A percentile compares a stretch with the other conserved stretches of the same genome.
These are phyloP conservation scores for Hanseniaspora lachancei DNA, from an alignment of 805 yeast genomes.

Conservation along the genomic window DNA sequence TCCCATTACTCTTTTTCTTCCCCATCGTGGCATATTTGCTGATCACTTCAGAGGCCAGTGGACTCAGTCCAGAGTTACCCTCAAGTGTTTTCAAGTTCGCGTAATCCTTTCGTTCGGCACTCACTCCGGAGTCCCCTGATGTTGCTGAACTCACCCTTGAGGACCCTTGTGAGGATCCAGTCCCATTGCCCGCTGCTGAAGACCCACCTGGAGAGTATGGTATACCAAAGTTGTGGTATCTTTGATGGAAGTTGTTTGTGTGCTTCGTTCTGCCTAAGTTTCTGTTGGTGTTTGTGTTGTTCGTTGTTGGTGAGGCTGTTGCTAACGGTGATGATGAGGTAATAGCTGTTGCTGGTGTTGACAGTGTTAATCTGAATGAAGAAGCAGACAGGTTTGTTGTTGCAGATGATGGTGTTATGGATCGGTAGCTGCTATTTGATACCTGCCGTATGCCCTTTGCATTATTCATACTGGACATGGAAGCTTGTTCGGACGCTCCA, in stretches of 20 bases:
- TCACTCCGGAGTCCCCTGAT: background rate
- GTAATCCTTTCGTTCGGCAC: background rate
- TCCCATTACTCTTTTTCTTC: background rate
- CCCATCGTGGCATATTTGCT: slow-evolving; percentile 1
- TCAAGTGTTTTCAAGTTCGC: background rate
- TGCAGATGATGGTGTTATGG: slow-evolving; percentile 8
- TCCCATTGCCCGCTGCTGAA: background rate
- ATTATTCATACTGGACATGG: background rate
- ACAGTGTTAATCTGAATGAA: background rate
- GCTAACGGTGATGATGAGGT: background rate
- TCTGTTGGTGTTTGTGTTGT: background rate
- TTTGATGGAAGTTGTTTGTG: background rate
- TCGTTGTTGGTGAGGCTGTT: background rate
- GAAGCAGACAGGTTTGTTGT: background rate
- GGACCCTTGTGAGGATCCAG: background rate
- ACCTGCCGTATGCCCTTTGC: background rate
- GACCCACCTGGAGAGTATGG: slow-evolving; percentile 5
- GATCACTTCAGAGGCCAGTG: background rate
- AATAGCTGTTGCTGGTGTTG: background rate
- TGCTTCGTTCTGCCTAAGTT: background rate
- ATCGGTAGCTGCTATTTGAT: slow-evolving; percentile 6
- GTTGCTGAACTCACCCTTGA: background rate
- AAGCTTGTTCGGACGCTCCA: background rate
- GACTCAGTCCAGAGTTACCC: background rate
- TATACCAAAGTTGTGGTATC: slow-evolving; percentile 9